phyloP scores from a whole-genome alignment of 768 basidiomycete genomes.

The Serendipita sp. region DNA sequence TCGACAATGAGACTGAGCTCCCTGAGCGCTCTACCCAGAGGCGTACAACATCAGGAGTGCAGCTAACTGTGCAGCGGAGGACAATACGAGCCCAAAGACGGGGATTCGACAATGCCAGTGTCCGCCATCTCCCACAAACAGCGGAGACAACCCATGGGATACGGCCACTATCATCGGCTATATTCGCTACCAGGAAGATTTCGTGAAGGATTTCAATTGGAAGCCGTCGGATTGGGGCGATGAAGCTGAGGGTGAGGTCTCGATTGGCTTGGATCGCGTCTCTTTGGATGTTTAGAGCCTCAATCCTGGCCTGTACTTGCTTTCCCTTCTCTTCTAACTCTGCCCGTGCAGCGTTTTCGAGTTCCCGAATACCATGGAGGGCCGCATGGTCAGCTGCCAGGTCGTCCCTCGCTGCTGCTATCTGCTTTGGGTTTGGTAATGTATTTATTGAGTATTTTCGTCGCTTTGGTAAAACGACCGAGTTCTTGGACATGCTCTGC shows the following conservation, averaged over 20 bases:
- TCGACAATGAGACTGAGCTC: slow-evolving; percentile 49
- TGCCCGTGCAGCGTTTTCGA: slow-evolving; percentile 35
- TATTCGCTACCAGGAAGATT: slow-evolving; percentile 46
- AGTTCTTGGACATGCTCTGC: neutral
- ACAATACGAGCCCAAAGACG: slow-evolving; percentile 36
- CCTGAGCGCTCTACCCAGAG: slow-evolving; percentile 75
- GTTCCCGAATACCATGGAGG: slow-evolving; percentile 31
- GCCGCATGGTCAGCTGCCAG: slow-evolving; percentile 21
- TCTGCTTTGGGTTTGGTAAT: slow-evolving; percentile 39
- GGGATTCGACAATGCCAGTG: slow-evolving; percentile 5
- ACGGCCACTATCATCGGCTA: slow-evolving; percentile 54
- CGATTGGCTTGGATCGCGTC: slow-evolving; percentile 31
- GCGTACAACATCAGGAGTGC: slow-evolving; percentile 63
- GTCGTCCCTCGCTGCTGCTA: slow-evolving; percentile 33
- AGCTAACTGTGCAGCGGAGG: slow-evolving; percentile 47
- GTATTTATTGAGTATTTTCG: neutral
- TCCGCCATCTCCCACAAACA: neutral
- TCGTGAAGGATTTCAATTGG: slow-evolving; percentile 57
- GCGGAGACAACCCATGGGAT: slow-evolving; percentile 48
- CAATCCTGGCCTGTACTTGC: slow-evolving; percentile 26
- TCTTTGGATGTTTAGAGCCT: slow-evolving; percentile 35
- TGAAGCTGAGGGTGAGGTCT: slow-evolving; percentile 38
- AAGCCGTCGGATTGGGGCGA: slow-evolving; percentile 54
- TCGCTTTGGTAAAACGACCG: neutral
- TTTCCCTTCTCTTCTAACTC: slow-evolving; percentile 40